phyloP scores from a whole-genome alignment of 495 filamentous ascomycete species.

The Tuber magnatum region DNA sequence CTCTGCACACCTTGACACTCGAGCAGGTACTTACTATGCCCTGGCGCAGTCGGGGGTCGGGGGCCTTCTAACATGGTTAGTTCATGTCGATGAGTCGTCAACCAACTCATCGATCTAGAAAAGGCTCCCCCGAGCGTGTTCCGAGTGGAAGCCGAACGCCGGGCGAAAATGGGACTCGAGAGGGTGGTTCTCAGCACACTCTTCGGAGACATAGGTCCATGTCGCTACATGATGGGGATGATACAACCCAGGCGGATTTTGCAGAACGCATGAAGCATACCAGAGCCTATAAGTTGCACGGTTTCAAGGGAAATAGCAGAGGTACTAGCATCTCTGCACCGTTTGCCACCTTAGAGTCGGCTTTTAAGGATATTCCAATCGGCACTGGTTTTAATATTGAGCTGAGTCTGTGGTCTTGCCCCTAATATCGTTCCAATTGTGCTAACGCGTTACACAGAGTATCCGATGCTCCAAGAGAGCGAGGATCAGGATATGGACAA shows the following conservation, averaged over 20 bases:
- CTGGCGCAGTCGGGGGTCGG: not conserved
- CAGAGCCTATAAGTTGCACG: slow-evolving; percentile 82
- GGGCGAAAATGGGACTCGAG: slow-evolving; percentile 3
- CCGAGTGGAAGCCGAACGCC: slow-evolving; percentile 14
- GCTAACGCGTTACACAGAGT: slow-evolving; percentile 50
- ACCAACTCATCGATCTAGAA: slow-evolving; percentile 44
- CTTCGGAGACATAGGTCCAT: slow-evolving; percentile 47
- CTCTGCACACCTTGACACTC: slow-evolving; percentile 86
- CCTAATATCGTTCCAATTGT: not conserved
- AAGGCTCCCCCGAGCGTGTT: slow-evolving; percentile 47
- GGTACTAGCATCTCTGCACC: slow-evolving; percentile 90
- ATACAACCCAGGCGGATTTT: slow-evolving; percentile 52
- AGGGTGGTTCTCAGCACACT: slow-evolving; percentile 20
- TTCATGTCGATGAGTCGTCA: slow-evolving; percentile 46
- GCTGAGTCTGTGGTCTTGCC: slow-evolving; percentile 56
- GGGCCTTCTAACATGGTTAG: slow-evolving; percentile 22
- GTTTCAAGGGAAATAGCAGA: slow-evolving; percentile 91
- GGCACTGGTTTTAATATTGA: slow-evolving; percentile 94
- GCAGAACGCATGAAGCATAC: slow-evolving; percentile 96
- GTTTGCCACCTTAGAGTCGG: slow-evolving; percentile 88
- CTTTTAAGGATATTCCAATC: slow-evolving; percentile 76
- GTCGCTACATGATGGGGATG: slow-evolving; percentile 47
- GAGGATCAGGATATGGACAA: slow-evolving; percentile 97
- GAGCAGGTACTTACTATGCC: slow-evolving; percentile 53
- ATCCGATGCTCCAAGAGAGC: slow-evolving; percentile 91